Evolutionary conservation across 176 grass and related monocot genomes (phyloP).

Genomic region (Neostapfia colusana): DNA sequence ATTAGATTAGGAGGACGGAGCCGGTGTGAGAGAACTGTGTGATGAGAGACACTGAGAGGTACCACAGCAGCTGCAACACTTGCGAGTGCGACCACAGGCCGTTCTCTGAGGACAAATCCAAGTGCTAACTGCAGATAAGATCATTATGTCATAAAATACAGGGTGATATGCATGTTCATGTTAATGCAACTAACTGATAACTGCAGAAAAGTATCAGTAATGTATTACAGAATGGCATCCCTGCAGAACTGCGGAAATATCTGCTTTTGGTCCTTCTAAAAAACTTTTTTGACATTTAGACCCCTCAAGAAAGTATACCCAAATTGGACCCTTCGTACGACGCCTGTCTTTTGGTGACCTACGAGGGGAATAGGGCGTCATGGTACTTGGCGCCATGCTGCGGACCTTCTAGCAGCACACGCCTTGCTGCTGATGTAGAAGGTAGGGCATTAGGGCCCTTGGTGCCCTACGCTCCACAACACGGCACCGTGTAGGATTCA

Average conservation of each 20-base stretch:
- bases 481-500: no score
- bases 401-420: no score
- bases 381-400: no score
- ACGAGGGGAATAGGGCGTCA: no score
- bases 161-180: neutral
- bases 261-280: no score
- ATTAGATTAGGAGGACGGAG: conserved; percentile 20
- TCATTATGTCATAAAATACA: conserved; percentile 22
- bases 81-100: conserved; percentile 64
- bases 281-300: no score
- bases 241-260: neutral
- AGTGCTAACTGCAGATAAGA: conserved; percentile 53
- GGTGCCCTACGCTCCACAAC: no score
- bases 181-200: neutral
- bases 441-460: no score
- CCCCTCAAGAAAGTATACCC: no score
- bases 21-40: neutral
- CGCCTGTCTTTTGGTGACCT: no score
- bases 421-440: no score
- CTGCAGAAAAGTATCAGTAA: neutral
- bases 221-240: neutral
- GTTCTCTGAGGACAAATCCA: conserved; percentile 72
- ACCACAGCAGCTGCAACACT: conserved; percentile 89
- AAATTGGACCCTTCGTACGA: no score
- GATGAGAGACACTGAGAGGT: neutral